Conservation (phyloP, 139 green algal species). For the Chlamydomonas schloesseri region DNA sequence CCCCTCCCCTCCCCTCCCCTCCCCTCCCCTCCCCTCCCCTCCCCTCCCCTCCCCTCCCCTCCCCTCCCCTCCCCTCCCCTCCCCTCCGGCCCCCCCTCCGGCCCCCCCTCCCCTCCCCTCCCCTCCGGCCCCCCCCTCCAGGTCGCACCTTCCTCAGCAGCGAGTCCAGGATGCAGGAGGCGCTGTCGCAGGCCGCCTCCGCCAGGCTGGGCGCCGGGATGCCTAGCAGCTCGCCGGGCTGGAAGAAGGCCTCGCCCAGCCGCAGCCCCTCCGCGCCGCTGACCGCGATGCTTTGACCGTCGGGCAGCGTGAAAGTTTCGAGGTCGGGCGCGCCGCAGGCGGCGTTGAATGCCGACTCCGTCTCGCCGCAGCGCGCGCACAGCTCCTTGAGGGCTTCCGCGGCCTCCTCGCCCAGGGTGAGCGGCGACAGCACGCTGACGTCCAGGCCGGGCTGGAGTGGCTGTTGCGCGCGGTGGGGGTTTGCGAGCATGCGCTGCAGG, state of each 20-base stretch:
- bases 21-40: too few relatives aligned
- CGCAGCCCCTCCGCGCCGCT: slow-evolving; percentile 20
- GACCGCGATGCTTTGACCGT: slow-evolving; percentile 56
- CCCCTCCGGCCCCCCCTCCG: too few relatives aligned
- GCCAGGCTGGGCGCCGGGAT: slow-evolving; percentile 42
- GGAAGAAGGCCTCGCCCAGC: slow-evolving; percentile 68
- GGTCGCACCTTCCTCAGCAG: slow-evolving; percentile 37
- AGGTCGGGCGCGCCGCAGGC: neutral
- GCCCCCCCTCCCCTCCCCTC: too few relatives aligned
- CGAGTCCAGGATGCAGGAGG: slow-evolving; percentile 11
- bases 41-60: too few relatives aligned
- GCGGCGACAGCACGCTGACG: neutral
- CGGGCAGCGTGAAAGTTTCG: slow-evolving; percentile 59
- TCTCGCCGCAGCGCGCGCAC: neutral
- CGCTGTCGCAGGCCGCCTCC: slow-evolving; percentile 42
- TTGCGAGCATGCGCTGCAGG: slow-evolving; percentile 23
- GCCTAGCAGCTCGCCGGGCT: slow-evolving; percentile 54
- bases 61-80: too few relatives aligned
- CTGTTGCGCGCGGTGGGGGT: slow-evolving; percentile 1
- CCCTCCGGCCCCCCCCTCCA: too few relatives aligned
- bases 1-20: too few relatives aligned
- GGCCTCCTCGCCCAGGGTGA: neutral
- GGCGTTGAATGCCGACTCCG: neutral
- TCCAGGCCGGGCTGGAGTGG: neutral
- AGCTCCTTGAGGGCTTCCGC: slow-evolving; percentile 44